Percentiles rank a stretch among this genome's conserved stretches.
Evolutionary conservation across 352 stramenopile species (phyloP).

Genomic region (Phytophthora sansomeana): DNA sequence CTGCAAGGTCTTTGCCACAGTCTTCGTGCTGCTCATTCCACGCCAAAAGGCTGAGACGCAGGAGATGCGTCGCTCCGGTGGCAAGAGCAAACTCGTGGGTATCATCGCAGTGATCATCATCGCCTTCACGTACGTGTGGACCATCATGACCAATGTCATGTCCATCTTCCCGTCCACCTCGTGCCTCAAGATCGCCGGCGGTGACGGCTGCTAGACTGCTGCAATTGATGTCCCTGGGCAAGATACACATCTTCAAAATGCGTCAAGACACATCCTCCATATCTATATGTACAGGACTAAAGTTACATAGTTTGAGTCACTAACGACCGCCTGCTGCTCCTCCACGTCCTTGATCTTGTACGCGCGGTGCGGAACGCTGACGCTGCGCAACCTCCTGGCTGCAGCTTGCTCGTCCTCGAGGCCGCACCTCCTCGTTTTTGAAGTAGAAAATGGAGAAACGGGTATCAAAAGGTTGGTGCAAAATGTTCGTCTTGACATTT

Average conservation of each 20-base stretch:
- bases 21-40: constrained; percentile 58
- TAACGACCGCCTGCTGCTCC: no score
- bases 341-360: no score
- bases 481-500: no score
- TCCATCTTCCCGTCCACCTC: constrained; percentile 53
- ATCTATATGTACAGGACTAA: no score
- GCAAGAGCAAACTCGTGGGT: constrained; percentile 48
- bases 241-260: constrained; percentile 3
- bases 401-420: no score
- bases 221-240: not conserved
- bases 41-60: constrained; percentile 59
- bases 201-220: constrained; percentile 41
- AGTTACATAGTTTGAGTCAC: no score
- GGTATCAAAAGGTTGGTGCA: no score
- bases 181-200: constrained; percentile 54
- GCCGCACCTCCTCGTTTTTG: no score
- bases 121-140: constrained; percentile 57
- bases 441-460: no score
- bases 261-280: constrained; percentile 30
- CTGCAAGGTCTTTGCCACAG: constrained; percentile 48
- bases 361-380: no score
- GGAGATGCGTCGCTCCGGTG: constrained; percentile 48
- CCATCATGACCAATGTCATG: constrained; percentile 65
- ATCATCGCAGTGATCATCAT: constrained; percentile 47
- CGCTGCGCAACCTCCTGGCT: no score